Percentiles rank a stretch among this genome's conserved stretches.
Conservation (phyloP, 495 filamentous ascomycete genomes). For the Sphaerosporella brunnea region DNA sequence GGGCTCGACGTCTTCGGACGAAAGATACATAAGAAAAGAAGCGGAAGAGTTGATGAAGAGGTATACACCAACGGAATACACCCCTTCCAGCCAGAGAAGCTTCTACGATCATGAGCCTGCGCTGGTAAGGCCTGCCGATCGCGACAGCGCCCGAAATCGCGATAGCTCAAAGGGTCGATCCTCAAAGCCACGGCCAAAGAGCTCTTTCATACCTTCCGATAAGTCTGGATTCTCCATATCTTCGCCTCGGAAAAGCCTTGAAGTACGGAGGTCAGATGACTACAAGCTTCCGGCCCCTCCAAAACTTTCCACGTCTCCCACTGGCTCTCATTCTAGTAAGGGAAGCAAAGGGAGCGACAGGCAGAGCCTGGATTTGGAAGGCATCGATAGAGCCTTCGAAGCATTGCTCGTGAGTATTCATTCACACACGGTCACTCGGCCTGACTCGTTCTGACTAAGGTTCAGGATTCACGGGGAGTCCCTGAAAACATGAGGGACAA, state of each 20-base stretch:
- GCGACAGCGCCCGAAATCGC: not conserved
- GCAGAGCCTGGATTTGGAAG: constrained; percentile 16
- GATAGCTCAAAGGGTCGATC: not conserved
- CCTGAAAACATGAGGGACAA: constrained; percentile 82
- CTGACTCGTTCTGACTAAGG: constrained; percentile 7
- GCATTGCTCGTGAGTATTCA: constrained; percentile 18
- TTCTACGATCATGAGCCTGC: constrained; percentile 20
- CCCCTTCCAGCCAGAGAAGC: constrained; percentile 21
- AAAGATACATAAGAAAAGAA: constrained; percentile 8
- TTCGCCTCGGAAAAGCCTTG: constrained; percentile 19
- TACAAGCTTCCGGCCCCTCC: constrained; percentile 6
- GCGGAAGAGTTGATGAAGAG: constrained; percentile 20
- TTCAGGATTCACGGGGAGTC: constrained; percentile 30
- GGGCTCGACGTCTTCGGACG: constrained; percentile 9
- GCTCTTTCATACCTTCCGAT: constrained; percentile 17
- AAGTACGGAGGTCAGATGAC: constrained; percentile 12
- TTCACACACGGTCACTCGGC: constrained; percentile 12
- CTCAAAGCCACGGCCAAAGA: constrained; percentile 22
- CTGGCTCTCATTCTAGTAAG: constrained; percentile 12
- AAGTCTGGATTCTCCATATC: constrained; percentile 10
- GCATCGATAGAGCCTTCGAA: constrained; percentile 26
- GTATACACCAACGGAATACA: constrained; percentile 24
- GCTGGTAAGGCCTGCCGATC: constrained; percentile 10
- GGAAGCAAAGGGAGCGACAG: constrained; percentile 5
- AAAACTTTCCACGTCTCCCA: constrained; percentile 12